A percentile compares a stretch with the other conserved stretches of the same genome.
Conservation (phyloP, 2,329 filamentous ascomycete species). For the Coleophoma cylindrospora region DNA sequence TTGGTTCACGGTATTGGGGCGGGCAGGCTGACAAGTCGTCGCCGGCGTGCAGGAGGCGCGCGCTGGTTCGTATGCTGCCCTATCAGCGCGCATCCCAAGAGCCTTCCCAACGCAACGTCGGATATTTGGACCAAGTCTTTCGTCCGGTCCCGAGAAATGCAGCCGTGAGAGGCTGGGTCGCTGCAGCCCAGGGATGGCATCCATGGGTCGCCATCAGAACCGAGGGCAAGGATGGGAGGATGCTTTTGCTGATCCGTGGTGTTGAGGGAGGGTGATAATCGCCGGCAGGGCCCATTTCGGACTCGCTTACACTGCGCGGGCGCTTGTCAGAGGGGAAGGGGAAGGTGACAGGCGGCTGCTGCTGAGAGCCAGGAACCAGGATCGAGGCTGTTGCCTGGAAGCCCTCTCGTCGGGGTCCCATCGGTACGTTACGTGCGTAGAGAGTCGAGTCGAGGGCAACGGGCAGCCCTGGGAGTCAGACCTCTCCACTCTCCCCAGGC, state of each 20-base stretch:
- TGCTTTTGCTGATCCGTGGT: neutral
- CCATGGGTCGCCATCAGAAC: neutral
- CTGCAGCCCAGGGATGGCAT: neutral
- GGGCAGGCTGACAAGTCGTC: no score
- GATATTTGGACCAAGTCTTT: neutral
- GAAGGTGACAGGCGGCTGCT: neutral
- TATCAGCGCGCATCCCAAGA: no score
- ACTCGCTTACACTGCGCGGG: neutral
- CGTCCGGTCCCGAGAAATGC: neutral
- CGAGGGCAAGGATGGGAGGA: neutral
- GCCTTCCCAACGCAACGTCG: neutral
- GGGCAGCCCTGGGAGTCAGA: neutral
- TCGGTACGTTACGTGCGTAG: no score
- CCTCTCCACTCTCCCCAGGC: neutral
- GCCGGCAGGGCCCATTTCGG: neutral
- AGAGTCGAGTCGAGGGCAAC: neutral
- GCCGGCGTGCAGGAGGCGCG: no score
- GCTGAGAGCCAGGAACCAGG: neutral
- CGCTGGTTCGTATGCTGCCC: no score
- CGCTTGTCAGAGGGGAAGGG: neutral
- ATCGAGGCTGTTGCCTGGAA: neutral
- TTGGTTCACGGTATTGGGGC: no score
- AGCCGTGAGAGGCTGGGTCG: neutral
- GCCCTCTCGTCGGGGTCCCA: neutral
- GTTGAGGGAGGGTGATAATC: neutral